Base-by-base conservation (phyloP, 306 rosid species). In the Casuarina cunninghamiana region DNA sequence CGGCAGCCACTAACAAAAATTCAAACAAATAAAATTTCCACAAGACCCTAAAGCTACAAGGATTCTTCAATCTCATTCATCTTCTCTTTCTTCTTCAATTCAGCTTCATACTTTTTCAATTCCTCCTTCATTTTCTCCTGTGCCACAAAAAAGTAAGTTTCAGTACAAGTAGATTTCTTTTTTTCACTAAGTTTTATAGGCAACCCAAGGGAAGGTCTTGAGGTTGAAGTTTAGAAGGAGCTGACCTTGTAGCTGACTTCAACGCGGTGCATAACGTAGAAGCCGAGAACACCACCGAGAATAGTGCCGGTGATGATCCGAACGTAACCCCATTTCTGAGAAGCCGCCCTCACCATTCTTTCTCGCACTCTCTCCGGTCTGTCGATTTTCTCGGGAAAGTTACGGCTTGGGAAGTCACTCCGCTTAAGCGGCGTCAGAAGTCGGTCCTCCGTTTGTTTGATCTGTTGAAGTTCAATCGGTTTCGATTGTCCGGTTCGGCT, bases 121-220 rank as follows among this genome's bases (percentile, higher is more conserved):
- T 90, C 87, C 84, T 91, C 97, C 21, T 86, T 86, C 97, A 89
- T 85, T 78, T 80, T 95, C 89, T 86, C 97, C 97, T 90, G 89
- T 12, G 79, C 60, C 80, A 1, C 46, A 41, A 21, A 41, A 32
- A 12, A 54, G 10, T 5, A 26, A 26, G 32, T 26, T 26, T 45
- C 9, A 53, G 37, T 16, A 45, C n/a, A 54, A 45, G 32, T 53
- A 5, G 12, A 54, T 7, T 66, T 13, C 13, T 19, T 72, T 38
- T 63, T 15, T 6, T 10, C 48, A 55, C 1, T 2, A 37, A 51
- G 38, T 6, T 37, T 72, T 72, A 42, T 51, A 21, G 7, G 70
- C 16, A 77, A 74, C 49, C 16, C 65, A 43, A 69, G 62, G 17
- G 60, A 41, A 12, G 16, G 32, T 42, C 9, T 4, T 38, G 70